Percentiles rank a stretch among this genome's conserved stretches.
These are phyloP conservation scores for Aspergillus sp. DNA, from an alignment of 2,329 filamentous ascomycete species.

Conservation along the genomic window DNA sequence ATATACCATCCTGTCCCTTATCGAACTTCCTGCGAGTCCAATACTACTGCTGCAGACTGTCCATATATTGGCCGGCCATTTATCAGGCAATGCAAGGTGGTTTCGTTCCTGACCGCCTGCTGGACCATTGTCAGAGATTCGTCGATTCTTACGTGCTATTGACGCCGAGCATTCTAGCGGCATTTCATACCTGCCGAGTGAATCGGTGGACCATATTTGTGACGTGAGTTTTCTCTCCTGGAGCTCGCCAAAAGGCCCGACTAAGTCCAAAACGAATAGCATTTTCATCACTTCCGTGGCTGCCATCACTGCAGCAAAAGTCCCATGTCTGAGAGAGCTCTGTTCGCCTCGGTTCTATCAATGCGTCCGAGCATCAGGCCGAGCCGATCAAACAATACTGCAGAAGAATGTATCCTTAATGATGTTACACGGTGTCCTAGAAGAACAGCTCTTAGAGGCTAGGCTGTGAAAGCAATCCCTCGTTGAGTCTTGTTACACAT, in stretches of 20 bases:
- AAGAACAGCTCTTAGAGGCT: not conserved
- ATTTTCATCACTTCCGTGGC: not conserved
- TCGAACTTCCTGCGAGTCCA: conserved; percentile 23
- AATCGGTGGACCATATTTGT: not conserved
- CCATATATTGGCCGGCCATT: conserved; percentile 32
- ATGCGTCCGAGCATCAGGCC: not conserved
- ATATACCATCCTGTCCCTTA: conserved; percentile 2
- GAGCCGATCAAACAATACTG: not conserved
- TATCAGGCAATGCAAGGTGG: conserved; percentile 20
- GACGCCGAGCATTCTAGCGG: conserved; percentile 12
- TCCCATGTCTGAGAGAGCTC: not conserved
- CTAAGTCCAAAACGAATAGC: not conserved
- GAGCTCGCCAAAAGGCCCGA: not conserved
- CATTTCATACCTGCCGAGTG: conserved; percentile 10
- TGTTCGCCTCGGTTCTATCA: not conserved
- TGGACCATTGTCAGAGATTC: conserved; percentile 16
- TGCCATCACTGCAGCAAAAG: not conserved
- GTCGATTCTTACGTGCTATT: conserved; percentile 18
- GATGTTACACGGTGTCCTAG: not conserved
- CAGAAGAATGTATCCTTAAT: not conserved
- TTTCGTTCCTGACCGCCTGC: conserved; percentile 2
- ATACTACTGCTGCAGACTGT: conserved; percentile 27
- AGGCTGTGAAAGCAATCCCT: not conserved
- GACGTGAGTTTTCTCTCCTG: not conserved
- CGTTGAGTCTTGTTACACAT: too few relatives aligned